Evolutionary conservation across 2,329 filamentous ascomycete species (phyloP), one percentile per base, ranked within the genome.

Genomic region (Verruconis gallopava): DNA sequence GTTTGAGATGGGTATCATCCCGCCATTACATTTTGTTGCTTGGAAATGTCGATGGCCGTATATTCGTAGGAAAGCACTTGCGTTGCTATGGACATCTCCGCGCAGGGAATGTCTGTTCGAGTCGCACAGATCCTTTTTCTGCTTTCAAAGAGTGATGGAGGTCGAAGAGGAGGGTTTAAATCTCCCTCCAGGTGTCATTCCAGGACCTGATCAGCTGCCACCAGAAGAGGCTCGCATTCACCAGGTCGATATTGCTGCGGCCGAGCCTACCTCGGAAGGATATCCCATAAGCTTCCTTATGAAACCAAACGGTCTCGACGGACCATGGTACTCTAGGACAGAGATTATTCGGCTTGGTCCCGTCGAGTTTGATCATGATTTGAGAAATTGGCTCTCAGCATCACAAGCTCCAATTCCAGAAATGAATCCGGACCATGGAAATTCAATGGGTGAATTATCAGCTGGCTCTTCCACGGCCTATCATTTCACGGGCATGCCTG

Each of bases 1-100:
- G 14, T 45, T 45, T 20, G 43, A 45, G 18, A 41, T 45, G 30
- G 33, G 38, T 5, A 37, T 42, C 15, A 37, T 42, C 14, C 15
- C 38, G 15, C 43, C 43, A 11, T 6, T 45, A 17, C 25, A 45
- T 32, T 45, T 36, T 18, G 38, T 42, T 9, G 38, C 33, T 14
- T 40, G 25, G 21, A 45, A 45, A 19, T 45, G 43, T 20, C 30
- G 38, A 20, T 30, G 21, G 19, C 43, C 43, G 18, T 34, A 18
- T 21, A 37, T 42, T 19, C 6, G 32, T n/a, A 18, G 38, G 3
- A 41, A 42, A 13, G 37, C 43, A 4, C 33, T 42, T 11, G 25
- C 38, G 13, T 17, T 45, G n/a, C 28, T 45, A 5, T 13, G 33
- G 19, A 11, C 21, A 41, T 33, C 32, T 11, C 28, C 37, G n/a